These are phyloP conservation scores for Kandelia obovata DNA, from an alignment of 345 rosid species.

Conservation along the genomic window DNA sequence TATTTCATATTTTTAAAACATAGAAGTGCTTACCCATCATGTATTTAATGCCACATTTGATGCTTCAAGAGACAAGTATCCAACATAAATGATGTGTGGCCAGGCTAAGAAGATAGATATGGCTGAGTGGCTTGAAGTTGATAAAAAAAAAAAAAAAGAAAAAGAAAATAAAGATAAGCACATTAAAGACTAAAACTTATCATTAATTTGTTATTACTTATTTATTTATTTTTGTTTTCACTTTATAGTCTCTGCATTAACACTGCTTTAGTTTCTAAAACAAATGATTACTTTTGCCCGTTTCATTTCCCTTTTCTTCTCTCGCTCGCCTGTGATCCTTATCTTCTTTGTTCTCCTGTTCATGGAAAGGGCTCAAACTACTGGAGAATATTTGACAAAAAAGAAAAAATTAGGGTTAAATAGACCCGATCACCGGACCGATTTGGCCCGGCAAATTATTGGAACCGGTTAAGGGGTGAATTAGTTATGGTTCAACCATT, in stretches of 20 bases:
- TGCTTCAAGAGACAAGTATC: not conserved
- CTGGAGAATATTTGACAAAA: no score
- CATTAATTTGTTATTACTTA: not conserved
- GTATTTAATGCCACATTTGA: not conserved
- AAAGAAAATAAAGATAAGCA: not conserved
- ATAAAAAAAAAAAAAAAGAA: not conserved
- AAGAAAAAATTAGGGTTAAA: no score
- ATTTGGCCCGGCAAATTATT: no score
- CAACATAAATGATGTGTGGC: not conserved
- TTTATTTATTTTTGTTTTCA: not conserved
- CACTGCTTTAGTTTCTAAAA: not conserved
- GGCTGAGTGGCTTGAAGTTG: not conserved
- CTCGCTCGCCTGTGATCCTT: not conserved
- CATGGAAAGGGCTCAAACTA: not conserved
- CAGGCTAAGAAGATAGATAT: not conserved
- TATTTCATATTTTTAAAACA: no score
- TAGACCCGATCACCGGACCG: no score
- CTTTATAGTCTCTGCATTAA: not conserved
- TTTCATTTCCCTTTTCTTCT: not conserved
- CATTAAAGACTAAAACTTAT: not conserved
- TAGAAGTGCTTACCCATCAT: no score
- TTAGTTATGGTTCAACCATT: no score
- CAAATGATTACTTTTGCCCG: not conserved
- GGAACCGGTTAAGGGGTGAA: no score
- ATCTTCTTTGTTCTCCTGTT: not conserved